Percentiles rank a stretch among this genome's conserved stretches.
These are phyloP conservation scores for Austroboletus olivaceoglutinosus DNA, from an alignment of 1,284 basidiomycete species.

Conservation along the genomic window DNA sequence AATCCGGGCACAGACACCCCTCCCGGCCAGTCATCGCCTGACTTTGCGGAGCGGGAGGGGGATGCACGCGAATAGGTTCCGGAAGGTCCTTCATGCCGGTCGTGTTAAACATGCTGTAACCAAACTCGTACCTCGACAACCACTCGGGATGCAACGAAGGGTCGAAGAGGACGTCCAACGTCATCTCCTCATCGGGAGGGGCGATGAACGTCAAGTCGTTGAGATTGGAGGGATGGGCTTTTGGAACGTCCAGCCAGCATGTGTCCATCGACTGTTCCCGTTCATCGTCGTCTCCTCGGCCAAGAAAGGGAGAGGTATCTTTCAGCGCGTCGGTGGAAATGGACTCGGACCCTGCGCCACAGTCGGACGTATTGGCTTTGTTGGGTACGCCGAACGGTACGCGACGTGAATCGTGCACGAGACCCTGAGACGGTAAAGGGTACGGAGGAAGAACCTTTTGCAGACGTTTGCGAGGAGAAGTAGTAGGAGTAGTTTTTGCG, in stretches of 20 bases:
- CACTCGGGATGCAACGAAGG: conserved; percentile 5
- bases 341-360: too few relatives aligned
- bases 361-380: neutral
- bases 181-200: neutral
- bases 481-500: neutral
- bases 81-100: neutral
- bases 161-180: conserved; percentile 4
- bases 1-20: conserved; percentile 26
- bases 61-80: neutral
- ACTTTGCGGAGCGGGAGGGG: neutral
- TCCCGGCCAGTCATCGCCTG: neutral
- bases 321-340: too few relatives aligned
- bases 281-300: neutral
- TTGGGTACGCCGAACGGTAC: neutral
- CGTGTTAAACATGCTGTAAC: conserved; percentile 5
- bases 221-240: neutral
- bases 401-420: neutral
- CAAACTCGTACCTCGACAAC: conserved; percentile 13
- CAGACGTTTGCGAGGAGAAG: neutral
- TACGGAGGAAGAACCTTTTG: neutral
- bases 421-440: neutral
- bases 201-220: neutral
- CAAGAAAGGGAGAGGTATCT: too few relatives aligned
- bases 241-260: neutral
- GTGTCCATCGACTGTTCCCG: neutral